phyloP scores from a whole-genome alignment of 1,284 basidiomycete species.

The Prillingera fragicola region DNA sequence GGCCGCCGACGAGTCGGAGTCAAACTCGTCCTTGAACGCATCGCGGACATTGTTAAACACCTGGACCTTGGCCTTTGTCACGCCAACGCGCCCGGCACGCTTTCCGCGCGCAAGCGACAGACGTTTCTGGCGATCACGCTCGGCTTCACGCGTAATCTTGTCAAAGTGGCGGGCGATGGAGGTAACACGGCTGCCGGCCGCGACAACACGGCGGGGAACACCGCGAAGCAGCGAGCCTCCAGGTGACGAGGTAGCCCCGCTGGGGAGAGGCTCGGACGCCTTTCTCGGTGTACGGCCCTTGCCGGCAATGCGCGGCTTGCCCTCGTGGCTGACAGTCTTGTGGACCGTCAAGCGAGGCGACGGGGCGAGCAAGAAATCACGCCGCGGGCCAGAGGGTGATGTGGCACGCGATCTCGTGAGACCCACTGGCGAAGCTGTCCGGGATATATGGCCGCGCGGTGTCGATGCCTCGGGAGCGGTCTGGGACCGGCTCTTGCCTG shows the following conservation, averaged over 20 bases:
- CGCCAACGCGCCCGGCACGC: constrained; percentile 86
- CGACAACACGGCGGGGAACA: constrained; percentile 24
- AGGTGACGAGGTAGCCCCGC: neutral
- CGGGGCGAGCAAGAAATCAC: constrained; percentile 6
- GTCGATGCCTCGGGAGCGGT: neutral
- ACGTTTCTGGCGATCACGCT: constrained; percentile 51
- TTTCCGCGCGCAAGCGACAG: constrained; percentile 61
- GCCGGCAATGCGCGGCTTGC: constrained; percentile 33
- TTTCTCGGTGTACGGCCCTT: constrained; percentile 38
- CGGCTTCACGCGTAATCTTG: constrained; percentile 51
- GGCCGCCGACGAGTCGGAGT: constrained; percentile 68
- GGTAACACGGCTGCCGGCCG: constrained; percentile 47
- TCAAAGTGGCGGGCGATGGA: constrained; percentile 55
- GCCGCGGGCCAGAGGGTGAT: too few relatives aligned
- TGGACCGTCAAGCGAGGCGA: constrained; percentile 1
- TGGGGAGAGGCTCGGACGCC: neutral
- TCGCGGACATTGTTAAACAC: constrained; percentile 88
- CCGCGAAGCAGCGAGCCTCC: constrained; percentile 6
- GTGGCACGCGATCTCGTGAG: constrained; percentile 4
- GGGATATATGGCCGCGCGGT: constrained; percentile 1
- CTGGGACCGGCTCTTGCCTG: neutral
- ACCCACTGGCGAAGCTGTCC: constrained; percentile 1
- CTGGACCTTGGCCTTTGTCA: constrained; percentile 81
- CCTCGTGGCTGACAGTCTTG: constrained; percentile 16
- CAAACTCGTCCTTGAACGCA: constrained; percentile 79